phyloP scores from a whole-genome alignment of 306 rosid species.

The Trichosanthes cucumerina region DNA sequence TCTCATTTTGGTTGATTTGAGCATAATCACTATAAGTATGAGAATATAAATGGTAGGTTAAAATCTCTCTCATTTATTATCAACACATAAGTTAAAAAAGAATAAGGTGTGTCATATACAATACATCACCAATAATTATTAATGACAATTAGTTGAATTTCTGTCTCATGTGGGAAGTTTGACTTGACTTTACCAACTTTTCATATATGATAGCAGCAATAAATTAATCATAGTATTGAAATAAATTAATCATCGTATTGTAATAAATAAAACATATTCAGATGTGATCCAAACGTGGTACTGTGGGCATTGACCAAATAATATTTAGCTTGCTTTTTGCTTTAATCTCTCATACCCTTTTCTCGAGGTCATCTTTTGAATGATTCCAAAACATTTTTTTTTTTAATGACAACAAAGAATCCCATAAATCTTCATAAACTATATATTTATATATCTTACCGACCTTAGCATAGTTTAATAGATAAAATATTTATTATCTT shows the following conservation, averaged over 20 bases:
- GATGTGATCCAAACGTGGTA: neutral
- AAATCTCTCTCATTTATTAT: too few species aligned
- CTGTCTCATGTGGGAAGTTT: neutral
- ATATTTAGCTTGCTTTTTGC: neutral
- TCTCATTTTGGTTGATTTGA: too few species aligned
- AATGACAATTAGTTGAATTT: neutral
- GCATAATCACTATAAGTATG: too few species aligned
- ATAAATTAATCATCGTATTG: neutral
- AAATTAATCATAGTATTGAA: neutral
- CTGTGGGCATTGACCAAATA: neutral
- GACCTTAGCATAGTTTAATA: too few species aligned
- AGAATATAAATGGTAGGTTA: neutral
- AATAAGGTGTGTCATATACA: neutral
- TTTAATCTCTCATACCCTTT: neutral
- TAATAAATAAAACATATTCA: neutral
- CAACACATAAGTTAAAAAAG: neutral
- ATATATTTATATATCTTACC: too few species aligned
- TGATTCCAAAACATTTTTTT: too few species aligned
- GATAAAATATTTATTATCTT: too few species aligned
- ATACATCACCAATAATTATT: neutral
- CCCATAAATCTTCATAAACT: too few species aligned
- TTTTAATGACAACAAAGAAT: too few species aligned
- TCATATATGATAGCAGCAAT: neutral
- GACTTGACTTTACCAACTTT: neutral
- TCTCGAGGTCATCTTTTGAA: too few species aligned